Conservation (phyloP, 1,139 yeast species). For the Meyerozyma guilliermondii region DNA sequence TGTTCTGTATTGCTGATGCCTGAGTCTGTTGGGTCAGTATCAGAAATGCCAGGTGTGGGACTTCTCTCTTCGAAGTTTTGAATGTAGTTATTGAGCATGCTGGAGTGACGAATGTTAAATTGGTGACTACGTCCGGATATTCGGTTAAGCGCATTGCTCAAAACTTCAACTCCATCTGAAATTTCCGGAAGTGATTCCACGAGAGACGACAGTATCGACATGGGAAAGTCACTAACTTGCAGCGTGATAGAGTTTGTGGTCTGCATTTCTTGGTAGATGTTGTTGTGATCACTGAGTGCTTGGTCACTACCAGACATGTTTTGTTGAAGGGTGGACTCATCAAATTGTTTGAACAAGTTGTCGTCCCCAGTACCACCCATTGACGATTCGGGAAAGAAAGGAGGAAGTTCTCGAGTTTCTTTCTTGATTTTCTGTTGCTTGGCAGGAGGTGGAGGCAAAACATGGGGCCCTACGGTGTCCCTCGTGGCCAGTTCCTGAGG, state of each 20-base stretch:
- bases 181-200: slow-evolving; percentile 12
- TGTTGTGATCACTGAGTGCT: background rate
- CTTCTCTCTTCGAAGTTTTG: slow-evolving; percentile 2
- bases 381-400: background rate
- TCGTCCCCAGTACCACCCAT: background rate
- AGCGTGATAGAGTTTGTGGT: background rate
- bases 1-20: slow-evolving; percentile 2
- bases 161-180: slow-evolving; percentile 23
- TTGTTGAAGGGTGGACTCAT: background rate
- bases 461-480: background rate
- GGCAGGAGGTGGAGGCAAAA: background rate
- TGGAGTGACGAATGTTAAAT: slow-evolving; percentile 25
- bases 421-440: background rate
- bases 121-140: slow-evolving; percentile 24
- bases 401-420: background rate
- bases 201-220: background rate
- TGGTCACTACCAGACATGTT: background rate
- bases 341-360: background rate
- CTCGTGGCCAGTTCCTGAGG: slow-evolving; percentile 2
- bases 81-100: slow-evolving; percentile 23
- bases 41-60: background rate
- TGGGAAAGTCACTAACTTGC: background rate
- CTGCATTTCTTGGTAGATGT: background rate
- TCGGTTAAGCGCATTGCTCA: slow-evolving; percentile 25
- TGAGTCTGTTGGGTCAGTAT: background rate